Conservation (phyloP, 1,284 basidiomycete species). For the Coriolopsis trogii region DNA sequence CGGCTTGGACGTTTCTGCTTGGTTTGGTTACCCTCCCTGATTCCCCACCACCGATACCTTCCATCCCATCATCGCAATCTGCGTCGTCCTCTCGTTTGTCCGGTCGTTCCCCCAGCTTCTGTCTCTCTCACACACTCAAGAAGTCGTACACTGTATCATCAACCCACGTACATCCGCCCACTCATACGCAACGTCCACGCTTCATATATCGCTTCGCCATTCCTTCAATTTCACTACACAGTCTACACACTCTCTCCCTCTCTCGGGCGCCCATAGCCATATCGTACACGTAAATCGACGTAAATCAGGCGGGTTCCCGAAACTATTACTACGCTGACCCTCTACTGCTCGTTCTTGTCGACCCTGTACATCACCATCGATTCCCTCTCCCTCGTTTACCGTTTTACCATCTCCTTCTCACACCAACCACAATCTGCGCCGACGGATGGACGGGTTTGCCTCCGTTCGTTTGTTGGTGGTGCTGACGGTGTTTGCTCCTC, state of each 20-base stretch:
- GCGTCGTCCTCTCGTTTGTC: conserved; percentile 23
- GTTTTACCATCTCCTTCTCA: not conserved
- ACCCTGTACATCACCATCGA: conserved; percentile 19
- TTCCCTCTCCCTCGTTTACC: not conserved
- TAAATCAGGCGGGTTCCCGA: conserved; percentile 5
- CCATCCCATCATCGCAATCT: not conserved
- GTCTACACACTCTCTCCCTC: conserved; percentile 18
- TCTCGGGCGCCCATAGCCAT: conserved; percentile 13
- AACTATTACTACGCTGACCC: conserved; percentile 5
- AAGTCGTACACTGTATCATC: conserved; percentile 17
- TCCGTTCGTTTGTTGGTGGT: conserved; percentile 3
- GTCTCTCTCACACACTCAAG: not conserved
- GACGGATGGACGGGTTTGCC: not conserved
- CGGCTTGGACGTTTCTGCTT: conserved; percentile 10
- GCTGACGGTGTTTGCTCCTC: not conserved
- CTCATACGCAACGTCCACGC: conserved; percentile 19
- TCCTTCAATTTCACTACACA: conserved; percentile 14
- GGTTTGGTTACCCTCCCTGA: conserved; percentile 2
- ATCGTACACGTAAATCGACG: conserved; percentile 24
- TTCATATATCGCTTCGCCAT: conserved; percentile 18
- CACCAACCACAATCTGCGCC: not conserved
- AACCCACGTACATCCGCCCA: conserved; percentile 10
- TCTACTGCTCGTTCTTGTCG: conserved; percentile 17
- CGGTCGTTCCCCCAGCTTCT: conserved; percentile 7
- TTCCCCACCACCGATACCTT: not conserved